Conservation (phyloP, 2,329 filamentous ascomycete genomes). For the Peltaster fructicola region DNA sequence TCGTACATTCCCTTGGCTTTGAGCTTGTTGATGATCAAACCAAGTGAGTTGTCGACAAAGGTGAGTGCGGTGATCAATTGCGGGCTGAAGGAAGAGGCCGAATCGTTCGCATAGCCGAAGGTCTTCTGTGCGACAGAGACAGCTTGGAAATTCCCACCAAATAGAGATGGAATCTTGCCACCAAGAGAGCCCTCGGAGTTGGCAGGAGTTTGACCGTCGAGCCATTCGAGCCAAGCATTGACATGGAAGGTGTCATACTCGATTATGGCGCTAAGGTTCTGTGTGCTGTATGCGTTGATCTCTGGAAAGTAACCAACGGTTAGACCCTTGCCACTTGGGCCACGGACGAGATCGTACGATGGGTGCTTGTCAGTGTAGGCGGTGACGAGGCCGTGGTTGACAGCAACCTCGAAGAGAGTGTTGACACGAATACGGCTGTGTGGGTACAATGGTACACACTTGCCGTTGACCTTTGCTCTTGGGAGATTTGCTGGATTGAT, state of each 20-base stretch:
- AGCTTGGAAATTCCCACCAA: constrained; percentile 17
- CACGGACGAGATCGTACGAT: constrained; percentile 16
- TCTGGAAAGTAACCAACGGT: constrained; percentile 18
- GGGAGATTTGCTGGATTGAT: constrained; percentile 13
- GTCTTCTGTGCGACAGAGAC: constrained; percentile 16
- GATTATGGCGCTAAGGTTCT: constrained; percentile 11
- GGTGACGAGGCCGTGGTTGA: constrained; percentile 9
- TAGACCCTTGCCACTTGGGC: constrained; percentile 14
- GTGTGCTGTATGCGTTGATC: constrained; percentile 9
- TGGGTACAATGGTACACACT: constrained; percentile 12
- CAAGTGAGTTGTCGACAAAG: constrained; percentile 16
- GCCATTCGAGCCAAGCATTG: constrained; percentile 14
- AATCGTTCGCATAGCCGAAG: constrained; percentile 11
- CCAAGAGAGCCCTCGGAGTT: constrained; percentile 7
- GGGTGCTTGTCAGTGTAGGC: constrained; percentile 19
- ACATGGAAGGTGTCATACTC: constrained; percentile 15
- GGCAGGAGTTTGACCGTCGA: constrained; percentile 8
- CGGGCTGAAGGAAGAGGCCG: constrained; percentile 8
- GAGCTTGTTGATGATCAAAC: constrained; percentile 10
- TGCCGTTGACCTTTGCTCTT: constrained; percentile 7
- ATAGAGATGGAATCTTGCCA: constrained; percentile 9
- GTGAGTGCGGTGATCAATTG: constrained; percentile 12
- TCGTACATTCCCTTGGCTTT: constrained; percentile 12
- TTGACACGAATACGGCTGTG: constrained; percentile 15
- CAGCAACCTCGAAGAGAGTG: constrained; percentile 15